Percentiles rank a stretch among this genome's conserved stretches.
Conservation (phyloP, 1,139 yeast genomes). For the Scheffersomyces cryptocercus region DNA sequence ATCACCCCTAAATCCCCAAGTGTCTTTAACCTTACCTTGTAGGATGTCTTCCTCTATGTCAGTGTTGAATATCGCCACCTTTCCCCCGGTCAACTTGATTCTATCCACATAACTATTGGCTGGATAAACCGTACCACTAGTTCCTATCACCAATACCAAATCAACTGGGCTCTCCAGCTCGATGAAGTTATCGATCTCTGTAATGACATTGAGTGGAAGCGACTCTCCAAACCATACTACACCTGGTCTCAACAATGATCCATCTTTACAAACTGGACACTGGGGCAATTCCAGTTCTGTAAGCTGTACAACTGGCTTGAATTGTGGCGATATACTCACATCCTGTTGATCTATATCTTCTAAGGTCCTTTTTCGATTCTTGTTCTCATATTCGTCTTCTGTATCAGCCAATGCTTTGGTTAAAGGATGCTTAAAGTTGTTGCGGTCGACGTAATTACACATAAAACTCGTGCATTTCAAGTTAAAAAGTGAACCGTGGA, state of each 20-base stretch:
- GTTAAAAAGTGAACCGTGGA: slow-evolving; percentile 79
- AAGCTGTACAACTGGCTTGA: slow-evolving; percentile 48
- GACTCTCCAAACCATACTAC: slow-evolving; percentile 95
- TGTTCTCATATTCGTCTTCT: slow-evolving; percentile 29
- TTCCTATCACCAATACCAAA: slow-evolving; percentile 77
- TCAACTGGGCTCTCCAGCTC: slow-evolving; percentile 57
- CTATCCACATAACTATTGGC: slow-evolving; percentile 88
- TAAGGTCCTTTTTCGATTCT: slow-evolving; percentile 4
- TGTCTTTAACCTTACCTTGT: slow-evolving; percentile 40
- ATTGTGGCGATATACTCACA: slow-evolving; percentile 40
- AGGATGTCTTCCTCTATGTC: slow-evolving; percentile 51
- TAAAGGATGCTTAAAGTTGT: slow-evolving; percentile 61
- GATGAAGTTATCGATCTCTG: slow-evolving; percentile 72
- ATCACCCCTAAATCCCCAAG: slow-evolving; percentile 81
- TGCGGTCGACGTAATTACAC: slow-evolving; percentile 60
- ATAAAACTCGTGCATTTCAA: slow-evolving; percentile 73
- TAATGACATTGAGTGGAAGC: slow-evolving; percentile 62
- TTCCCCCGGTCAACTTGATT: slow-evolving; percentile 71
- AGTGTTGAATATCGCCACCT: slow-evolving; percentile 80
- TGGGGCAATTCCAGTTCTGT: slow-evolving; percentile 60
- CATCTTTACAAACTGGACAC: slow-evolving; percentile 69
- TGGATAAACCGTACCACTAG: slow-evolving; percentile 86
- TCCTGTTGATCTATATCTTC: slow-evolving; percentile 11
- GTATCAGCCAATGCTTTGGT: slow-evolving; percentile 54
- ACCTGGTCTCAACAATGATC: slow-evolving; percentile 71